Evolutionary conservation across 768 basidiomycete species (phyloP), one percentile per base, ranked within the genome.

Genomic region (Thelephora aurantiotincta): DNA sequence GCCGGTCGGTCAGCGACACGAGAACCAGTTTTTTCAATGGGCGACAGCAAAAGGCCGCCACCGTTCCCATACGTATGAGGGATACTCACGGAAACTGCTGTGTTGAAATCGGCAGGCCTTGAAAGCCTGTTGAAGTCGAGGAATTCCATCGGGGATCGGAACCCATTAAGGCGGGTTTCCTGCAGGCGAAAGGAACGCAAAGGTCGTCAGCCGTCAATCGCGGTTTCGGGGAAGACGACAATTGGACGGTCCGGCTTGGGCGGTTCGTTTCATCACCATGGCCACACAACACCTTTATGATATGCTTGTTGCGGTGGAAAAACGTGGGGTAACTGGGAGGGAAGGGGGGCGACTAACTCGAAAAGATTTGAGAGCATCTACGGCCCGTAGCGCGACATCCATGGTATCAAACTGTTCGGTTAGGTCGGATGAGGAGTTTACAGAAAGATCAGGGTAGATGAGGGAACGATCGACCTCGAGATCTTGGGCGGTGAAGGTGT

Each of bases 61-160:
- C n/a, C n/a, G n/a, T n/a, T n/a, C n/a, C n/a, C n/a, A n/a, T n/a
- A n/a, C n/a, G n/a, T n/a, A 2, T 35, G 5, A 35, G n/a, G 33
- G 33, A 37, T 23, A 66, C 80, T 57, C 52, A 85, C 85, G 54
- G 80, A 75, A 34, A 81, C 82, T 41, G 85, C 84, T 51, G 78
- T 73, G 61, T 87, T 86, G 43, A 88, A 60, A 59, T 92, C 86
- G 20, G 79, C 78, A 9, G 89, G 89, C 57, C 79, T 70, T n/a
- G 89, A 91, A 45, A 93, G 64, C 18, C 87, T 79, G 54, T 90
- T 78, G 54, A 72, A 65, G 66, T 91, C 88, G 58, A 91, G 90
- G 65, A 91, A 91, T 62, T 91, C 88, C 42, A 63, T 58, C 5
- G 79, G 77, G 1, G 81, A 68, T 50, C 88, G 75, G 52, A 91